phyloP scores from a whole-genome alignment of 805 yeast species.

The Saturnispora besseyi region DNA sequence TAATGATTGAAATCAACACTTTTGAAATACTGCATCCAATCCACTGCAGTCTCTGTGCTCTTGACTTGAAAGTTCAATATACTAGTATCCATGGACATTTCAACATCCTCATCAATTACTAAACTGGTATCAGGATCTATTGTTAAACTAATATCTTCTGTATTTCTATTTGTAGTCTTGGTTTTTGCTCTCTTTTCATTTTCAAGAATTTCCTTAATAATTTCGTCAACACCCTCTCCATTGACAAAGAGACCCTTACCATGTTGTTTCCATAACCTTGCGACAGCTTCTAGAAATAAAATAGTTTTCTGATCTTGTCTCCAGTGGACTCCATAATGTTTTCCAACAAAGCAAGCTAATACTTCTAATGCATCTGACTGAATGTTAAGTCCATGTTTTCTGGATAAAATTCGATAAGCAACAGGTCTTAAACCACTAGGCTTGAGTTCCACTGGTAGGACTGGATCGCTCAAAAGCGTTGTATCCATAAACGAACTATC shows the following conservation, averaged over 20 bases:
- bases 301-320: conserved; percentile 50
- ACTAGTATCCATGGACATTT: conserved; percentile 7
- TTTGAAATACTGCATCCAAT: conserved; percentile 69
- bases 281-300: conserved; percentile 64
- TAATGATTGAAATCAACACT: conserved; percentile 56
- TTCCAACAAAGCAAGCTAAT: conserved; percentile 69
- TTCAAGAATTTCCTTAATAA: conserved; percentile 45
- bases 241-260: conserved; percentile 82
- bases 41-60: conserved; percentile 22
- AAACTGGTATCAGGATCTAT: conserved; percentile 11
- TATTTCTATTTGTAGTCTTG: conserved; percentile 1
- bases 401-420: conserved; percentile 83
- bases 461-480: conserved; percentile 25
- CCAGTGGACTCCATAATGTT: conserved; percentile 81
- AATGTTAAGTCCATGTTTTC: conserved; percentile 84
- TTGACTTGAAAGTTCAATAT: conserved; percentile 1
- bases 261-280: conserved; percentile 78
- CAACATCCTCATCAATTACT: conserved; percentile 7
- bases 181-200: conserved; percentile 10
- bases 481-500: conserved; percentile 13
- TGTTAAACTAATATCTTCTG: conserved; percentile 10
- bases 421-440: conserved; percentile 83
- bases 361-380: conserved; percentile 74
- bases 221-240: conserved; percentile 54
- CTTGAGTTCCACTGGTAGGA: conserved; percentile 66